Percentiles rank a stretch among this genome's conserved stretches.
Evolutionary conservation across 2,329 filamentous ascomycete genomes (phyloP).

Genomic region (Diaporthe aspalathi): DNA sequence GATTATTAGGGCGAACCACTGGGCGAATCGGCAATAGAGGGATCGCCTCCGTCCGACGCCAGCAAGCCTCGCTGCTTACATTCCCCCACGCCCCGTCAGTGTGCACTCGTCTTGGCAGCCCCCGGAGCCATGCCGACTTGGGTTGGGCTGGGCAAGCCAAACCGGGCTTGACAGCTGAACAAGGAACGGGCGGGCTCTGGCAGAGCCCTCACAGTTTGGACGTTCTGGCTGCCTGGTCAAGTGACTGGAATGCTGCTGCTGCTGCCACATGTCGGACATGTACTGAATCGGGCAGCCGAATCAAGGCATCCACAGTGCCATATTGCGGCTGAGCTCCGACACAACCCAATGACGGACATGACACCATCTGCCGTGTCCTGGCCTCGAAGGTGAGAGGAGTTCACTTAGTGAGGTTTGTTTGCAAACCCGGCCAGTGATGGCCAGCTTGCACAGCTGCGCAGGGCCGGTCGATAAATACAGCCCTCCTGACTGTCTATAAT

Average conservation of each 20-base stretch:
- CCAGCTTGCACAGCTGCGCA: not conserved
- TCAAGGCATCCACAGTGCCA: conserved; percentile 15
- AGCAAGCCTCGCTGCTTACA: conserved; percentile 28
- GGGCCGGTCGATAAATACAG: not conserved
- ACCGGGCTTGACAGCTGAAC: conserved; percentile 16
- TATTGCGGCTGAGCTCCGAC: conserved; percentile 23
- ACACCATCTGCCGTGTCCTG: conserved; percentile 13
- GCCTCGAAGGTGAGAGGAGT: not conserved
- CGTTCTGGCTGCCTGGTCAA: conserved; percentile 12
- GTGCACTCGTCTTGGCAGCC: conserved; percentile 19
- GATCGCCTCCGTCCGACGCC: conserved; percentile 11
- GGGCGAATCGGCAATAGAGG: conserved; percentile 6
- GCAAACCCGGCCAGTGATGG: not conserved
- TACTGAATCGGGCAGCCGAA: conserved; percentile 13
- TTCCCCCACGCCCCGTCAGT: not conserved
- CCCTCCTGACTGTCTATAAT: not conserved
- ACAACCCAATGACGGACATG: conserved; percentile 19
- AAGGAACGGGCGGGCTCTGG: not conserved
- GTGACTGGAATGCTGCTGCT: conserved; percentile 21
- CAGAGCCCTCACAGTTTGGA: conserved; percentile 9
- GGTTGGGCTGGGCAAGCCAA: conserved; percentile 16
- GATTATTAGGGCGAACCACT: conserved; percentile 6
- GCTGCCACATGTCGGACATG: not conserved
- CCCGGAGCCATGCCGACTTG: conserved; percentile 14
- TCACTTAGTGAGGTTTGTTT: conserved; percentile 4